Evolutionary conservation across 2,329 filamentous ascomycete species (phyloP).

Genomic region (Colletotrichum lupini): DNA sequence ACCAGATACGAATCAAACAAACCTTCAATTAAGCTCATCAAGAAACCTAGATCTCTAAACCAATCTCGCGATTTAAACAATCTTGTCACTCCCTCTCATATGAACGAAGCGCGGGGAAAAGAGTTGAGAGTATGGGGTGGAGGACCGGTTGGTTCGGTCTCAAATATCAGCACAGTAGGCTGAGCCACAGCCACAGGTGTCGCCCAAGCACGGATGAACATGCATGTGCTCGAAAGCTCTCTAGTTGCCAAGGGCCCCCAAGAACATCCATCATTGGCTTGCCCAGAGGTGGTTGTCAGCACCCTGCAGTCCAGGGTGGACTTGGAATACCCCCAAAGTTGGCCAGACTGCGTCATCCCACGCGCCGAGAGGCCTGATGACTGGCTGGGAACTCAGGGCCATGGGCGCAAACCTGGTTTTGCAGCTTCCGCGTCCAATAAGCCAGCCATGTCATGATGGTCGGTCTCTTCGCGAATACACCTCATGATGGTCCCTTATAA

Average conservation of each 20-base stretch:
- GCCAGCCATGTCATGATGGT: not conserved
- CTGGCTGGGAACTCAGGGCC: not conserved
- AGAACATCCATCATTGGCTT: not conserved
- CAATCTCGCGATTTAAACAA: too few relatives aligned
- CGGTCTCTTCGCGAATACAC: not conserved
- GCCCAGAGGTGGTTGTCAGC: conserved; percentile 1
- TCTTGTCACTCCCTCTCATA: not conserved
- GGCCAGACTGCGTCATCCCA: conserved; percentile 21
- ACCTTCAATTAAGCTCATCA: too few relatives aligned
- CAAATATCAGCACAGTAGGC: not conserved
- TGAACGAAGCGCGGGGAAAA: not conserved
- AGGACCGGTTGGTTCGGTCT: not conserved
- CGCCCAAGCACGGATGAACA: conserved; percentile 8
- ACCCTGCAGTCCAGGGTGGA: not conserved
- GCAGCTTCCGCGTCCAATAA: not conserved
- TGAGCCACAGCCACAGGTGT: conserved; percentile 1
- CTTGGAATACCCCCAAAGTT: conserved; percentile 7
- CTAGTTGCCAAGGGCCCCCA: conserved; percentile 10
- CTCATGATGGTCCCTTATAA: not conserved
- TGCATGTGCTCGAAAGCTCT: not conserved
- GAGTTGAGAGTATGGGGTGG: not conserved
- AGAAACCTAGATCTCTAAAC: too few relatives aligned
- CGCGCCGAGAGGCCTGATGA: not conserved
- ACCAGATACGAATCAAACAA: too few relatives aligned
- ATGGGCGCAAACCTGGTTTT: conserved; percentile 3